A percentile compares a stretch with the other conserved stretches of the same genome.
phyloP scores from a whole-genome alignment of 768 basidiomycete species.

The Cantharellus anzutake region DNA sequence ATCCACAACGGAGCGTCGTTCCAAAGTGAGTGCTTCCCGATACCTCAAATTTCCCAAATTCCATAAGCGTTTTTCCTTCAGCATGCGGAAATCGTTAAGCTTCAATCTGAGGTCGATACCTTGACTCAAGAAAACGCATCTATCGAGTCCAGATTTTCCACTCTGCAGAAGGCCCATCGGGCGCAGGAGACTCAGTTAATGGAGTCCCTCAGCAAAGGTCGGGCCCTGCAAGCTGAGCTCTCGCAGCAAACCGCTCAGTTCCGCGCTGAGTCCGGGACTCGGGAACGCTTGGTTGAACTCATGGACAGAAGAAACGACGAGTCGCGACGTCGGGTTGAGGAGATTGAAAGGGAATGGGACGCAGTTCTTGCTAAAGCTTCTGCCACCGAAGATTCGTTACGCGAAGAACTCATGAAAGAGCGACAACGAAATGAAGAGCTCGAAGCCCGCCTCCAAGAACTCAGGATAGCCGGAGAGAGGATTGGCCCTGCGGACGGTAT shows the following conservation, averaged over 20 bases:
- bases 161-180: conserved; percentile 52
- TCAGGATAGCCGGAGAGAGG: conserved; percentile 51
- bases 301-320: conserved; percentile 81
- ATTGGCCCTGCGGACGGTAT: conserved; percentile 28
- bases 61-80: conserved; percentile 3
- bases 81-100: conserved; percentile 52
- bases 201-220: conserved; percentile 54
- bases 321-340: conserved; percentile 62
- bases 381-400: conserved; percentile 41
- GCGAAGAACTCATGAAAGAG: conserved; percentile 57
- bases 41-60: not conserved
- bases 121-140: conserved; percentile 47
- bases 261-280: conserved; percentile 50
- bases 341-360: conserved; percentile 70
- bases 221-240: conserved; percentile 54
- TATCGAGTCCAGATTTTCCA: conserved; percentile 46
- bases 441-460: conserved; percentile 50
- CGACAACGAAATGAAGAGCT: conserved; percentile 43
- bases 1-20: conserved; percentile 62
- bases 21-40: conserved; percentile 24
- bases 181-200: conserved; percentile 57
- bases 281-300: conserved; percentile 58
- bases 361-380: conserved; percentile 50
- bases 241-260: conserved; percentile 77
- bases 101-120: conserved; percentile 63